Evolutionary conservation across 805 yeast genomes (phyloP).

Genomic region (Kazachstania martiniae): DNA sequence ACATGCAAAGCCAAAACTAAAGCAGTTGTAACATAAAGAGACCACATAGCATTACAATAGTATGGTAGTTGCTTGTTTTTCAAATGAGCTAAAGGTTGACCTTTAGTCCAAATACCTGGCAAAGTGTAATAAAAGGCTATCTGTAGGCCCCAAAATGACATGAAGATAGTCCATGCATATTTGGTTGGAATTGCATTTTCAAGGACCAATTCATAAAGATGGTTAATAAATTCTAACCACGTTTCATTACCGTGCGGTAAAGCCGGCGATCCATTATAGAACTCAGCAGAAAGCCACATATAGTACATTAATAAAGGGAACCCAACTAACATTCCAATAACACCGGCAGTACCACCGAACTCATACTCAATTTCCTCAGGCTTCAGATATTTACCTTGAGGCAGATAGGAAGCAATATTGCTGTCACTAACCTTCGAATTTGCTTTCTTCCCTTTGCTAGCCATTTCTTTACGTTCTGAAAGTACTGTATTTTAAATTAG

Average conservation of each 20-base stretch:
- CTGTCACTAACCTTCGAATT: too few species aligned
- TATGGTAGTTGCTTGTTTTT: conserved; percentile 76
- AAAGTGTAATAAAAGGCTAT: conserved; percentile 64
- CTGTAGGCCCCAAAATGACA: conserved; percentile 60
- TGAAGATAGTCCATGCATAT: conserved; percentile 60
- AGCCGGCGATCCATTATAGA: conserved; percentile 65
- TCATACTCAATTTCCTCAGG: conserved; percentile 63
- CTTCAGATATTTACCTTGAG: conserved; percentile 32
- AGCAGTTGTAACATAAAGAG: conserved; percentile 61
- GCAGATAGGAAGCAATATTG: conserved; percentile 14
- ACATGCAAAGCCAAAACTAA: conserved; percentile 55
- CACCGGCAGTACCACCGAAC: conserved; percentile 91
- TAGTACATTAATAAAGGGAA: conserved; percentile 93
- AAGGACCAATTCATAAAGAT: conserved; percentile 35
- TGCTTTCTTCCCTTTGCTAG: not conserved
- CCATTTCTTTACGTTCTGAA: not conserved
- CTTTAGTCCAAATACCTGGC: conserved; percentile 93
- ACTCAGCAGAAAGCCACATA: conserved; percentile 86
- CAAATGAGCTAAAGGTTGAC: conserved; percentile 81
- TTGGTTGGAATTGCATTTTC: conserved; percentile 49
- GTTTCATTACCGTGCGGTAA: conserved; percentile 52
- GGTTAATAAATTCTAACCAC: conserved; percentile 39
- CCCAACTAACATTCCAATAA: conserved; percentile 80
- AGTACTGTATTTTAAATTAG: too few species aligned
- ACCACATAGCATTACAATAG: conserved; percentile 83